Percentiles rank a stretch among this genome's conserved stretches.
These are phyloP conservation scores for Crithidia thermophila DNA, from an alignment of 208 protist genomes.

Conservation along the genomic window DNA sequence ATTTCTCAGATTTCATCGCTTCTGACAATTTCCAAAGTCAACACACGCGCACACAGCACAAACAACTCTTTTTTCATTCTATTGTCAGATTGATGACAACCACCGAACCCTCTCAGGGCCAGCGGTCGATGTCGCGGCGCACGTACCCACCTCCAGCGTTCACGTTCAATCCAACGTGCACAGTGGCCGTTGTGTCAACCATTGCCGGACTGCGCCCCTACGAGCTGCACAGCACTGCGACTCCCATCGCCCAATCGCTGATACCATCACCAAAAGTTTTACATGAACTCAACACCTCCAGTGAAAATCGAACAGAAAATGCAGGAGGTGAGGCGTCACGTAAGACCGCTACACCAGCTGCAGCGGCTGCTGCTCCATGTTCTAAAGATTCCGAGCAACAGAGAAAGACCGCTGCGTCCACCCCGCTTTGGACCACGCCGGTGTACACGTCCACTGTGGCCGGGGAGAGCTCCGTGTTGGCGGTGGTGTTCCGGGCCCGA, in stretches of 20 bases:
- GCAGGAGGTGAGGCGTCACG: too few species aligned
- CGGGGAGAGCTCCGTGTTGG: conserved; percentile 57
- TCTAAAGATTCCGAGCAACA: too few species aligned
- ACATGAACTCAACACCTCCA: too few species aligned
- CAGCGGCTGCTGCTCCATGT: neutral
- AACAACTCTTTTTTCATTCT: too few species aligned
- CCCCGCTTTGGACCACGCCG: conserved; percentile 34
- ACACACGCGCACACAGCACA: too few species aligned
- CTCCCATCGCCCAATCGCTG: neutral
- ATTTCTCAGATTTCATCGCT: too few species aligned
- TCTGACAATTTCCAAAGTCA: too few species aligned
- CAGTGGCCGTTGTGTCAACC: conserved; percentile 23
- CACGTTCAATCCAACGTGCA: conserved; percentile 28
- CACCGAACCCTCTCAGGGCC: too few species aligned
- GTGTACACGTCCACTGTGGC: conserved; percentile 51
- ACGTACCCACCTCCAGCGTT: conserved; percentile 8
- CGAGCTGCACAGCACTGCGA: neutral
- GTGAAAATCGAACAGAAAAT: too few species aligned
- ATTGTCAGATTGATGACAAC: too few species aligned
- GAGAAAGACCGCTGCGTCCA: neutral
- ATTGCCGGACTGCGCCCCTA: conserved; percentile 20
- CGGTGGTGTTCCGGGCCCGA: conserved; percentile 49
- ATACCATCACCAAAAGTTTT: neutral
- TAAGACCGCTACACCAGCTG: neutral
- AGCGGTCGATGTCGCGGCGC: neutral